These are phyloP conservation scores for Cyberlindnera euphorbiae DNA, from an alignment of 805 yeast genomes.

Conservation along the genomic window DNA sequence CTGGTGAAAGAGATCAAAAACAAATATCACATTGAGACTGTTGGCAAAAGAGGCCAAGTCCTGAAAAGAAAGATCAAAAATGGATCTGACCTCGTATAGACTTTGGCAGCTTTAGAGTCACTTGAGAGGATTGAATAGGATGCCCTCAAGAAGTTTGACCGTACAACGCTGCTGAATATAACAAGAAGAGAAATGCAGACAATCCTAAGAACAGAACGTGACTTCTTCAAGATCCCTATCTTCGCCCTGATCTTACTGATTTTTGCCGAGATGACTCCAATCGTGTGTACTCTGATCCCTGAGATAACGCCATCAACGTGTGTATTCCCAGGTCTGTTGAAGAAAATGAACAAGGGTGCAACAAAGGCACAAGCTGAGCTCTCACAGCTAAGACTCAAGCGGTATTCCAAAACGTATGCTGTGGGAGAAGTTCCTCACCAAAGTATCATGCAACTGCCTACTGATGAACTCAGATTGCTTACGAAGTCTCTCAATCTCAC, in stretches of 20 bases:
- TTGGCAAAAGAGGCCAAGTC: slow-evolving; percentile 15
- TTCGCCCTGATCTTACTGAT: slow-evolving; percentile 43
- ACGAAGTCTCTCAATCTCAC: slow-evolving; percentile 34
- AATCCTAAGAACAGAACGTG: slow-evolving; percentile 38
- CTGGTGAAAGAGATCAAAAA: slow-evolving; percentile 25
- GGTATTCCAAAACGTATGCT: slow-evolving; percentile 9
- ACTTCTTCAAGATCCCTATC: slow-evolving; percentile 47
- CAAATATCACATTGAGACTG: slow-evolving; percentile 26
- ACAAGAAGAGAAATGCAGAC: slow-evolving; percentile 43
- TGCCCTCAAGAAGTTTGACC: slow-evolving; percentile 25
- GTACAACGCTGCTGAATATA: slow-evolving; percentile 31
- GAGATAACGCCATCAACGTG: slow-evolving; percentile 57
- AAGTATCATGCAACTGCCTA: slow-evolving; percentile 45
- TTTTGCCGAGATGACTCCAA: slow-evolving; percentile 52
- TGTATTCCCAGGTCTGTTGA: slow-evolving; percentile 37
- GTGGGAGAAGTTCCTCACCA: slow-evolving; percentile 29
- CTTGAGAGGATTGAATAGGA: slow-evolving; percentile 32
- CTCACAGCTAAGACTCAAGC: slow-evolving; percentile 12
- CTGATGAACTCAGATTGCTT: slow-evolving; percentile 33
- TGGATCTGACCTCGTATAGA: slow-evolving; percentile 34
- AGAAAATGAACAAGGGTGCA: slow-evolving; percentile 30
- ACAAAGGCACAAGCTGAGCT: slow-evolving; percentile 16
- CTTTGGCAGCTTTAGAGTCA: slow-evolving; percentile 32
- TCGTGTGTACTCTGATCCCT: slow-evolving; percentile 49
- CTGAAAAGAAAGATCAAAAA: slow-evolving; percentile 27